Base-by-base conservation (phyloP, 768 basidiomycete genomes). In the Psilocybe sp. region DNA sequence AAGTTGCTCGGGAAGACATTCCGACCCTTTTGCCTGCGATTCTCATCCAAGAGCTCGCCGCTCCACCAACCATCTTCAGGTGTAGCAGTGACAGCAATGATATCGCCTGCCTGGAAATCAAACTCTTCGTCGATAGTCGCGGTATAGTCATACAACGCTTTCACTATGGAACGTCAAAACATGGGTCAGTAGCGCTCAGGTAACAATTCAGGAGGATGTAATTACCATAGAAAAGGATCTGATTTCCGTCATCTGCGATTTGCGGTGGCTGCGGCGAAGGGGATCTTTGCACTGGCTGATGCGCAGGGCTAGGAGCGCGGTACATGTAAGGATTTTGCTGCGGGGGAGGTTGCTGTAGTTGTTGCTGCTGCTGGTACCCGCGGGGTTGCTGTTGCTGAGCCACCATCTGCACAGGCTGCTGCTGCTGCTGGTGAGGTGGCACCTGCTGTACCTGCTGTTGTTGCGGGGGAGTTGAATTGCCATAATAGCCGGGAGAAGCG, bases 51-150 rank as follows among this genome's bases (percentile, higher is more conserved):
- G 51, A 92, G 67, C 58, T 89, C 86, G 18, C 96, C 96, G 49
- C 84, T 89, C 96, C 95, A 98, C 96, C 96, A 98, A 1, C 96
- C 96, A 60, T 97, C 95, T 59, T 94, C 93, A 4, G 93, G 93
- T 5, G 93, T 96, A 16, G 84, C 79, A 0, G 91, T 95, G 9
- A 98, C 95, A 6, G 94, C 95, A 56, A 98, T 97, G 56, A 97
- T 90, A 68, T 98, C 96, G 2, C 89, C 92, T 16, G 84, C 75
- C 63, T 94, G 91, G 82, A 98, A 98, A 65, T 95, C 89, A 66
- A 98, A 98, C 70, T 98, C 96, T 62, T 95, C 92, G 1, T 89
- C 85, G 54, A 88, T 90, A 10, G 87, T 84, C 13, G 90, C 92
- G 0, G 69, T 69, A 59, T 94, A 95, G 66, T 93, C 89, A 64